A percentile compares a stretch with the other conserved stretches of the same genome.
phyloP scores from a whole-genome alignment of 768 basidiomycete genomes.

The Mycena epipterygia region DNA sequence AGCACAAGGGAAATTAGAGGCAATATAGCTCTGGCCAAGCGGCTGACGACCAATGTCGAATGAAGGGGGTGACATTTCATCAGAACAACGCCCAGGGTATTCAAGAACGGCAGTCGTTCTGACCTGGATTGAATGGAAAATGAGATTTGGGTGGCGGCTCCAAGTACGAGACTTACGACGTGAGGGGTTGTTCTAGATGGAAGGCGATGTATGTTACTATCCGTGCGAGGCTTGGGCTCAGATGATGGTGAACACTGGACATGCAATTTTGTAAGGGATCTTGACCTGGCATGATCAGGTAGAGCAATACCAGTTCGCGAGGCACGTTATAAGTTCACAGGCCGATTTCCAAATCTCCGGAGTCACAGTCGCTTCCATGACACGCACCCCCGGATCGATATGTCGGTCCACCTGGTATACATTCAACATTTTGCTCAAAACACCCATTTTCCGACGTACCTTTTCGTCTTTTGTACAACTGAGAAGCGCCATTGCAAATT shows the following conservation, averaged over 20 bases:
- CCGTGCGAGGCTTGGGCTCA: constrained; percentile 69
- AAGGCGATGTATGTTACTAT: constrained; percentile 66
- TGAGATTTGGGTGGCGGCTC: constrained; percentile 18
- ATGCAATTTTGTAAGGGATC: background rate
- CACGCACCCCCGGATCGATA: constrained; percentile 63
- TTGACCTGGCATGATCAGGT: background rate
- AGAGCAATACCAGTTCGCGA: constrained; percentile 62
- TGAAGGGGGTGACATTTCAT: constrained; percentile 59
- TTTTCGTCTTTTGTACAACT: constrained; percentile 63
- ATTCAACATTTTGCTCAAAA: background rate
- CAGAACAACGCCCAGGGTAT: constrained; percentile 59
- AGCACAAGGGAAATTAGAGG: constrained; percentile 64
- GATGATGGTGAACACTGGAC: constrained; percentile 63
- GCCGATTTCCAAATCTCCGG: constrained; percentile 67
- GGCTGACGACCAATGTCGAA: constrained; percentile 62
- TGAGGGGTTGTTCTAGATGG: constrained; percentile 71
- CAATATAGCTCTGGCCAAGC: constrained; percentile 68
- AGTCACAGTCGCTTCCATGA: constrained; percentile 67
- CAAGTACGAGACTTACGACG: constrained; percentile 56
- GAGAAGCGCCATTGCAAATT: constrained; percentile 66
- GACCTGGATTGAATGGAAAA: constrained; percentile 40
- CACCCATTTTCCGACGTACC: constrained; percentile 39
- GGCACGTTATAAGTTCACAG: constrained; percentile 62
- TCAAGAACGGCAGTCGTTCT: constrained; percentile 60
- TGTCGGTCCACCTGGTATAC: constrained; percentile 59